A percentile compares a stretch with the other conserved stretches of the same genome.
Evolutionary conservation across 2,329 filamentous ascomycete genomes (phyloP).

Genomic region (Fusarium compactum): DNA sequence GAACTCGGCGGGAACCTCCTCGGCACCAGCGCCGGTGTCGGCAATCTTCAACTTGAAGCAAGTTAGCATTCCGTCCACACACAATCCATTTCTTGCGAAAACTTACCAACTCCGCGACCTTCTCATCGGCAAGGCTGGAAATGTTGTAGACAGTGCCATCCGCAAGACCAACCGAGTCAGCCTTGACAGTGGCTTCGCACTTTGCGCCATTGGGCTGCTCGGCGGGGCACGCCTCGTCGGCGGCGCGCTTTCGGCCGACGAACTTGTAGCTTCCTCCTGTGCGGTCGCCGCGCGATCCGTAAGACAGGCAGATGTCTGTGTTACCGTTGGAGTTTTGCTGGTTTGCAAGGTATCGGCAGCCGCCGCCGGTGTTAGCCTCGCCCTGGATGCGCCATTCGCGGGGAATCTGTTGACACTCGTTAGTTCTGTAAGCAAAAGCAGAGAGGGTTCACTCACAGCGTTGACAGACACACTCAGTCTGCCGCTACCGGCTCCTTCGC

Average conservation of each 20-base stretch:
- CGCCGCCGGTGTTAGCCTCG: not conserved
- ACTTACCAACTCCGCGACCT: not conserved
- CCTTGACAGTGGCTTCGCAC: not conserved
- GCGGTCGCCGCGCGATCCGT: not conserved
- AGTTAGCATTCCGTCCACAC: not conserved
- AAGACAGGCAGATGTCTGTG: not conserved
- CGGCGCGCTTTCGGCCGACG: not conserved
- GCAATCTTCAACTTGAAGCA: not conserved
- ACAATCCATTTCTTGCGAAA: rapidly evolving
- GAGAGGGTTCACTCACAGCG: not conserved
- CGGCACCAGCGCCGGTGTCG: not conserved
- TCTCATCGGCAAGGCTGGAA: not conserved
- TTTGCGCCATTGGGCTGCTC: not conserved
- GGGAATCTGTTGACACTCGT: not conserved
- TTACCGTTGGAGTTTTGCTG: not conserved
- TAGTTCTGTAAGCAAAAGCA: not conserved
- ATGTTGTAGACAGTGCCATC: not conserved
- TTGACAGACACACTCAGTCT: not conserved
- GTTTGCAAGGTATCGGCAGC: not conserved
- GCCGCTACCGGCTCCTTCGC: not conserved
- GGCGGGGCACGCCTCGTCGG: not conserved
- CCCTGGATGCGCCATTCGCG: not conserved
- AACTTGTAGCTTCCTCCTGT: not conserved
- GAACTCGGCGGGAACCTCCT: not conserved
- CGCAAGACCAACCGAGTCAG: not conserved